Evolutionary conservation across 495 filamentous ascomycete genomes (phyloP), one percentile per base, ranked within the genome.

Genomic region (Penicillium waksmanii): DNA sequence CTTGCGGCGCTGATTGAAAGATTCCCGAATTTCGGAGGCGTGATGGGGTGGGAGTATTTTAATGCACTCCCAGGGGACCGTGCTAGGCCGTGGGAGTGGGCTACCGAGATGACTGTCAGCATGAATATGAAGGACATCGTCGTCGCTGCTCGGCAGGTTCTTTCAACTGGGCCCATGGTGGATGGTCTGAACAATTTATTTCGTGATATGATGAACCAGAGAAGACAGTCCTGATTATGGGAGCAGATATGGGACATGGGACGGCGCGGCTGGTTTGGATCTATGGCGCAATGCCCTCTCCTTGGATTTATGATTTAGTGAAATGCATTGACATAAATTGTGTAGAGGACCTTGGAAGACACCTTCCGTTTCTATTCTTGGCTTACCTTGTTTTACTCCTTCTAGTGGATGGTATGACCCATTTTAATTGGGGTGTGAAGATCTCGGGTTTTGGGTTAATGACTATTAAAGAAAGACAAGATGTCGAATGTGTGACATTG

Each of bases 1-100:
- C 70, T 87, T 42, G 69, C 81, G 1, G 57, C 61, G 8, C 60
- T 87, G 63, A 63, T 84, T 38, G 69, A 79, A 38, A 73, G 72
- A 56, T 89, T 83, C 56, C 82, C 83, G 3, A 77, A 77, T 27
- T 92, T 94, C 69, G 91, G 91, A 8, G 90, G 91, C 2, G 85
- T 93, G 0, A 89, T 90, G 86, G 90, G 91, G 3, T 96, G 91
- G 91, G 91, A 94, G 69, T 96, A 91, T 63, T 94, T 89, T 67
- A 92, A 92, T 73, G 79, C 82, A 1, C 64, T 79, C 44, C 87
- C 87, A 0, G 87, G 86, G 8, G 85, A 76, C 12, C 68, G 66
- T 31, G 73, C 69, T 50, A 72, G 77, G 46, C 89, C 89, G n/a
- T 92, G 87, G 88, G 76, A 83, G 66, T 92, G 89, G 89, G 87